phyloP scores from a whole-genome alignment of 169 alveolate genomes.

The Amoebophrya sp. region DNA sequence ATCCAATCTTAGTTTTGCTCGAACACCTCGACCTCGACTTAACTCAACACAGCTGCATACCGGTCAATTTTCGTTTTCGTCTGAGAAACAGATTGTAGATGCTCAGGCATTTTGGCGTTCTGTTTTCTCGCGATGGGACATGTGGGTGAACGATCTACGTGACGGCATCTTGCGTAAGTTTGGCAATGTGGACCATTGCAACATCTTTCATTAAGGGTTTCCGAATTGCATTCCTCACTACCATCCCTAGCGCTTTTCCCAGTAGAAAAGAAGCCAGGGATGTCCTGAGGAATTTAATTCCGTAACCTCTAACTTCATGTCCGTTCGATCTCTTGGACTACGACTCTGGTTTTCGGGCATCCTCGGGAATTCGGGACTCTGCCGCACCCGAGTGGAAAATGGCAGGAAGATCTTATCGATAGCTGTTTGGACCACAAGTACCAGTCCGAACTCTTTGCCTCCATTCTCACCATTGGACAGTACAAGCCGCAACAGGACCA shows the following conservation, averaged over 20 bases:
- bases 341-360: background rate
- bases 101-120: background rate
- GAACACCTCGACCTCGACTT: too few relatives aligned
- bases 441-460: background rate
- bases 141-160: conserved; percentile 1
- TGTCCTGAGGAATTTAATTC: too few relatives aligned
- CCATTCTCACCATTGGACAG: background rate
- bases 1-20: too few relatives aligned
- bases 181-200: background rate
- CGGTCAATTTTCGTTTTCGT: background rate
- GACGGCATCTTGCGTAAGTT: background rate
- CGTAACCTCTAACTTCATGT: too few relatives aligned
- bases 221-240: too few relatives aligned
- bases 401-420: background rate
- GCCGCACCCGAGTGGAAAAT: conserved; percentile 20
- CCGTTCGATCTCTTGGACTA: background rate
- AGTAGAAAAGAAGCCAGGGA: too few relatives aligned
- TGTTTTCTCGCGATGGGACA: conserved; percentile 16
- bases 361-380: background rate
- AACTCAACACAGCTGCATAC: background rate
- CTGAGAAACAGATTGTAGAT: background rate
- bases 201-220: too few relatives aligned
- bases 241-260: too few relatives aligned
- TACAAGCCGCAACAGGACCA: background rate
- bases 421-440: background rate